Percentiles rank a stretch among this genome's conserved stretches.
Conservation (phyloP, 305 asterid species). For the Nicotiana rustica region DNA sequence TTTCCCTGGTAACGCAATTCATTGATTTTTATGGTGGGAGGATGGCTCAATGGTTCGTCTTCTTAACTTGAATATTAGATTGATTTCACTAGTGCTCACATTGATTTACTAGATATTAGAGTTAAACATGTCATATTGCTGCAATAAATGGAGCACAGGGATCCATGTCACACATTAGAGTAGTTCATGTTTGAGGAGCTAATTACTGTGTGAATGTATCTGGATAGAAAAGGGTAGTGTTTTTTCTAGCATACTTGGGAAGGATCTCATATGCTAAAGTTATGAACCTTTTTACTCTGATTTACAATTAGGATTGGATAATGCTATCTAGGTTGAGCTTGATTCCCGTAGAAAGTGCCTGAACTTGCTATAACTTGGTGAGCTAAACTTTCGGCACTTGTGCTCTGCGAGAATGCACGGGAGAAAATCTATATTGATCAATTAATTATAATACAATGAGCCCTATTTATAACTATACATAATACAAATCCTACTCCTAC, state of each 20-base stretch:
- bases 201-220: constrained; percentile 6
- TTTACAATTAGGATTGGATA: constrained; percentile 6
- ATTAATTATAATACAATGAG: too few species aligned
- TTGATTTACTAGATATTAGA: constrained; percentile 8
- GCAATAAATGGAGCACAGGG: background rate
- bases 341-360: background rate
- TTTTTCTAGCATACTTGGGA: background rate
- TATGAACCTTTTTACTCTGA: background rate
- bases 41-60: constrained; percentile 82
- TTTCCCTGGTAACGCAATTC: constrained; percentile 79
- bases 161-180: constrained; percentile 14
- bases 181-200: background rate
- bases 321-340: constrained; percentile 14
- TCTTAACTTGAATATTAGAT: constrained; percentile 33
- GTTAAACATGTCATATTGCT: constrained; percentile 13
- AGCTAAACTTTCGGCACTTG: constrained; percentile 4
- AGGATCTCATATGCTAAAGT: background rate
- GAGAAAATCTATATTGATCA: too few species aligned
- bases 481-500: too few species aligned
- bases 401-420: background rate
- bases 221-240: constrained; percentile 1
- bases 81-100: constrained; percentile 14
- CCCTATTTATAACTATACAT: too few species aligned
- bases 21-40: constrained; percentile 92
- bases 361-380: background rate